phyloP scores from a whole-genome alignment of 2,329 filamentous ascomycete species.

The Chaetothyriales sp. region DNA sequence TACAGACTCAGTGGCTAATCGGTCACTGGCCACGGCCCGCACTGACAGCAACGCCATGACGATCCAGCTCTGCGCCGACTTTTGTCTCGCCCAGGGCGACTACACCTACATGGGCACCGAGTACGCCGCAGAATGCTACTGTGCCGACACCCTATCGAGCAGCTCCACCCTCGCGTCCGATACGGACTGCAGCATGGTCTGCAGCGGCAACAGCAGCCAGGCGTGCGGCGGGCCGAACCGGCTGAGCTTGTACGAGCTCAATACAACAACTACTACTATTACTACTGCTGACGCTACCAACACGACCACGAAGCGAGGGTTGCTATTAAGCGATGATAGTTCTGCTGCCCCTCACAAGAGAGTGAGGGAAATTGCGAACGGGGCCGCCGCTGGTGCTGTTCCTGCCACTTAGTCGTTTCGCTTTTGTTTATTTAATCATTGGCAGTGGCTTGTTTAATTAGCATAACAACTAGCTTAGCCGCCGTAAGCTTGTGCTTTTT shows the following conservation, averaged over 20 bases:
- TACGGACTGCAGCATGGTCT: slow-evolving; percentile 12
- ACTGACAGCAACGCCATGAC: slow-evolving; percentile 28
- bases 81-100: slow-evolving; percentile 5
- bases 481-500: slow-evolving; percentile 2
- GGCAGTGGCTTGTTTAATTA: too few species aligned
- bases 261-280: neutral
- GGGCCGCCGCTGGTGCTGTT: neutral
- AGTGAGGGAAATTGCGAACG: neutral
- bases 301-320: neutral
- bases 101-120: slow-evolving; percentile 27
- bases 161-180: neutral
- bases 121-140: slow-evolving; percentile 25
- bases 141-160: slow-evolving; percentile 17
- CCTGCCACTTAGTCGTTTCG: too few species aligned
- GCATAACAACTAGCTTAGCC: slow-evolving; percentile 5
- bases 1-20: slow-evolving; percentile 22
- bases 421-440: too few species aligned
- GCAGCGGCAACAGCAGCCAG: slow-evolving; percentile 15
- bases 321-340: neutral
- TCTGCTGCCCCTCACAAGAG: neutral
- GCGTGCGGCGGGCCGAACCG: slow-evolving; percentile 17
- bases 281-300: too few species aligned
- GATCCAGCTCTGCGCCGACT: slow-evolving; percentile 18
- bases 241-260: slow-evolving; percentile 12
- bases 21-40: slow-evolving; percentile 19